Evolutionary conservation across 345 rosid genomes (phyloP).

Genomic region (Melaleuca alternifolia): DNA sequence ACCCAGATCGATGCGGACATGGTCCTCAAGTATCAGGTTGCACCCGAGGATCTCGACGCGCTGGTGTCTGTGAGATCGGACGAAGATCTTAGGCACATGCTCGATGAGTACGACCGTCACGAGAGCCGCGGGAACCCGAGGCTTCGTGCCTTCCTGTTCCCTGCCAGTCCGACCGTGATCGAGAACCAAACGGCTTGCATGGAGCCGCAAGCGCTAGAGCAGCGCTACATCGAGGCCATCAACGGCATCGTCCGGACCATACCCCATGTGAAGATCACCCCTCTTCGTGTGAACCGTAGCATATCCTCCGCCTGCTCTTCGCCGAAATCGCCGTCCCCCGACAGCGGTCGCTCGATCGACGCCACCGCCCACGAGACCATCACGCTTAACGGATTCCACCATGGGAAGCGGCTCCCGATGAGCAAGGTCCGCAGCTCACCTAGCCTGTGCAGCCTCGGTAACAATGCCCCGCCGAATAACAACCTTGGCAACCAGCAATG

Average conservation of each 20-base stretch:
- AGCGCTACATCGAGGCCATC: slow-evolving; percentile 75
- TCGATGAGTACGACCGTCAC: slow-evolving; percentile 60
- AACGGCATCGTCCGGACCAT: slow-evolving; percentile 37
- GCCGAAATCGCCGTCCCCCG: slow-evolving; percentile 50
- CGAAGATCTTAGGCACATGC: slow-evolving; percentile 79
- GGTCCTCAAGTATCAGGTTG: slow-evolving; percentile 61
- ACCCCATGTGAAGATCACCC: slow-evolving; percentile 11
- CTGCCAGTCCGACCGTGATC: slow-evolving; percentile 20
- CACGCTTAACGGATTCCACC: slow-evolving; percentile 7
- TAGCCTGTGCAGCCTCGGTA: slow-evolving; percentile 30
- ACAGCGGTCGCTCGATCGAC: slow-evolving; percentile 14
- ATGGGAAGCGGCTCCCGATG: slow-evolving; percentile 20
- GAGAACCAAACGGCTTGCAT: slow-evolving; percentile 20
- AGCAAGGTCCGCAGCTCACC: slow-evolving; percentile 73
- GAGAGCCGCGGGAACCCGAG: slow-evolving; percentile 36
- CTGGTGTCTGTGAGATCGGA: slow-evolving; percentile 60
- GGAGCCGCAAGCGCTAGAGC: slow-evolving; percentile 43
- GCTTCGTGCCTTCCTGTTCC: slow-evolving; percentile 63
- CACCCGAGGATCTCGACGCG: slow-evolving; percentile 69
- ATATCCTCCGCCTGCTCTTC: slow-evolving; percentile 52
- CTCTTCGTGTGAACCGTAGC: slow-evolving; percentile 24
- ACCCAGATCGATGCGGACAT: slow-evolving; percentile 36
- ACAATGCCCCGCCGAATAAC: slow-evolving; percentile 2
- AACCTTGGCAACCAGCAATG: slow-evolving; percentile 3
- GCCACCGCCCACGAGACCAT: slow-evolving; percentile 11